Evolutionary conservation across 352 stramenopile genomes (phyloP), one percentile per base, ranked within the genome.

Genomic region (Vaucheria bursata): DNA sequence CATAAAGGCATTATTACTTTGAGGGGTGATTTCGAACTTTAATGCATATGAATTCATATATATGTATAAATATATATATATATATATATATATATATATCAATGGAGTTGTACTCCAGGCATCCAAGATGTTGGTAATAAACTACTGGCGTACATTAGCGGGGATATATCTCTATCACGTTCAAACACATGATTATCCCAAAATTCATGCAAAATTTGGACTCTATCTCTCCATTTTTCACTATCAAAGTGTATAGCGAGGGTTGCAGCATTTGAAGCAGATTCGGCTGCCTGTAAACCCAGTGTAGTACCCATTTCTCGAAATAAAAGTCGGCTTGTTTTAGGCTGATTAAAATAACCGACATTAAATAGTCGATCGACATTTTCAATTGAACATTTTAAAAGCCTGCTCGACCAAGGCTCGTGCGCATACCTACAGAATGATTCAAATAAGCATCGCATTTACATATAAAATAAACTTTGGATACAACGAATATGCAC

Each of bases 131-230:
- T 68, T 31, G 53, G 53, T 7, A 68, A 2, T 34, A 68, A 34
- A 34, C 53, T 68, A 2, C 31, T 37, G 6, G 53, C 53, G 53
- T 68, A 68, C 53, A 68, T 68, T 31, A 68, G 53, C 53, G 53
- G 53, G 31, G 53, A 68, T 31, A 68, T 68, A 34, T 68, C 53
- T 2, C 2, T 7, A 34, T 68, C 53, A 2, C 53, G 53, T 2
- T 68, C 53, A 7, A 68, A 68, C 31, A 68, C 2, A 34, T 68
- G 53, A 2, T 7, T 7, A 34, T 68, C 53, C 53, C 53, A 68
- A 34, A 7, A 2, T 34, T 34, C 37, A 34, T 68, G 53, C 53
- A 18, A 18, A 59, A 59, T 25, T 18, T 25, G 25, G 45, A 25
- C 12, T 18, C 45, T 59, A 18, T 59, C 45, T 59, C 25, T 59